phyloP scores from a whole-genome alignment of 1,284 basidiomycete species.

The Phylloboletellus chloephorus region DNA sequence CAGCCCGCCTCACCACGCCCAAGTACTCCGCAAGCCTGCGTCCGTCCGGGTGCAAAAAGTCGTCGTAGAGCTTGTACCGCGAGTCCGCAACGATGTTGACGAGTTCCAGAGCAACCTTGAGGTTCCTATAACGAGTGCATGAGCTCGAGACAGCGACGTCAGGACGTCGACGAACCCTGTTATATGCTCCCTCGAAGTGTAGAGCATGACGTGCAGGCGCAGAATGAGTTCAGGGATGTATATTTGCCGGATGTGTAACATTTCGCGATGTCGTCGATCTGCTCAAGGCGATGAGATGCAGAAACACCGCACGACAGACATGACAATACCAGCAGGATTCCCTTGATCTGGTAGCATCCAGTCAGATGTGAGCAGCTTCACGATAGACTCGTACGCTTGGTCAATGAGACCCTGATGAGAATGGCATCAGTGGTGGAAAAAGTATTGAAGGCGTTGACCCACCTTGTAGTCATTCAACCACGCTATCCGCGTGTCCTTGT shows the following conservation, averaged over 20 bases:
- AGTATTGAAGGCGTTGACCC: slow-evolving; percentile 3
- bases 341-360: slow-evolving; percentile 63
- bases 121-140: slow-evolving; percentile 49
- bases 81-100: slow-evolving; percentile 87
- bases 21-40: slow-evolving; percentile 66
- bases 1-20: slow-evolving; percentile 61
- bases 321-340: slow-evolving; percentile 36
- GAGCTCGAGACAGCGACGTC: not conserved
- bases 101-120: slow-evolving; percentile 74
- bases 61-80: slow-evolving; percentile 80
- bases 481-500: slow-evolving; percentile 49
- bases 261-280: slow-evolving; percentile 61
- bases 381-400: slow-evolving; percentile 52
- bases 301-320: not conserved
- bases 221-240: slow-evolving; percentile 91
- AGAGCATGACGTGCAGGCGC: slow-evolving; percentile 74
- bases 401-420: slow-evolving; percentile 47
- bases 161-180: slow-evolving; percentile 54
- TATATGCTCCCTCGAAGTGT: slow-evolving; percentile 59
- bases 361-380: slow-evolving; percentile 67
- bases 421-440: not conserved
- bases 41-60: slow-evolving; percentile 64
- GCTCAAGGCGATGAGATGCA: slow-evolving; percentile 29
- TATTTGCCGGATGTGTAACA: slow-evolving; percentile 78
- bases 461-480: slow-evolving; percentile 67